Base-by-base conservation (phyloP, 208 protist genomes). In the Blechomonas ayalai region DNA sequence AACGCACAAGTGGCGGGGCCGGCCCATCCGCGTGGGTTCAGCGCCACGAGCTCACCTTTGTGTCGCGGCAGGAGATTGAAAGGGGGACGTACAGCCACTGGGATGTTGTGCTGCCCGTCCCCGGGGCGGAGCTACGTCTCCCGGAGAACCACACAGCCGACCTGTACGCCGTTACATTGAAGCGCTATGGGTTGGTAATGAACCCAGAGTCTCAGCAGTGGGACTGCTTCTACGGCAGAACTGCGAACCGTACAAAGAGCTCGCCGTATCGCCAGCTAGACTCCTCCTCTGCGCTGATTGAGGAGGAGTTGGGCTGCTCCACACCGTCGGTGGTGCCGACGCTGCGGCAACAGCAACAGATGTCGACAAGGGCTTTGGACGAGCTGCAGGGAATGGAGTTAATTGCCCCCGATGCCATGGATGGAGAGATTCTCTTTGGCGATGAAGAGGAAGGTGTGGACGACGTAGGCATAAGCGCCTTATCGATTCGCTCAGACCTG, bases 81-180 rank as follows among this genome's bases (percentile, higher is more conserved):
- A 66, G 68, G 20, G 66, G 72, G 3, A 56, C 52, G 27, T 82
- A 79, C 49, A 73, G 45, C 4, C 65, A 47, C 8, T 75, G 42
- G n/a, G 85, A 93, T 52, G 63, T 93, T 22, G 47, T 88, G 15
- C 67, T 93, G 36, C 85, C 85, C 5, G 50, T 90, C 12, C 85
- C 85, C 7, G 85, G 85, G 29, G 78, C 77, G 10, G 60, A 58
- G 15, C 61, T 90, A 12, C 49, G 66, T 23, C 64, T 93, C 25
- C 85, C 85, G 37, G 64, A 90, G 29, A 93, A 93, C 56, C 74
- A 93, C 62, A 90, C 85, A 6, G 58, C 79, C 31, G 80, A 90
- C 34, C 47, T 93, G 5, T 93, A 90, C 59, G 66, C 89, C 38
- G 69, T 87, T 16, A 83, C 81, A 24, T 53, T 93, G 48, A 71